These are phyloP conservation scores for Leccinellum luteum DNA, from an alignment of 768 basidiomycete species.

Conservation along the genomic window DNA sequence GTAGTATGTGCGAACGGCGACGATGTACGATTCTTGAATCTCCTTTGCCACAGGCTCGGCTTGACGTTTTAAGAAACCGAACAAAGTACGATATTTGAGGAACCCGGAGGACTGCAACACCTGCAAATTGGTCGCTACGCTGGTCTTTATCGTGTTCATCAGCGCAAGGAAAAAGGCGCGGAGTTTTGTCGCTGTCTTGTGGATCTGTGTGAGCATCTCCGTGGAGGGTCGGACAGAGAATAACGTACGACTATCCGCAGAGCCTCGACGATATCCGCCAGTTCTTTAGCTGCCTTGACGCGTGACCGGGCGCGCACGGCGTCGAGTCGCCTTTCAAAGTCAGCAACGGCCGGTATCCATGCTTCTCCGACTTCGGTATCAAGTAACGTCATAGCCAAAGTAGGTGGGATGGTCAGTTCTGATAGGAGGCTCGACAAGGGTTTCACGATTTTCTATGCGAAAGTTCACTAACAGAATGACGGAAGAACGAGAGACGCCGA, in stretches of 20 bases:
- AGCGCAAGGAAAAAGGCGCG: constrained; percentile 82
- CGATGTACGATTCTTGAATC: constrained; percentile 82
- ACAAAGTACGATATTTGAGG: constrained; percentile 79
- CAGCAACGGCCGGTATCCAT: constrained; percentile 83
- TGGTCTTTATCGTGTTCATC: constrained; percentile 77
- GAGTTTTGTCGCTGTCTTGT: constrained; percentile 84
- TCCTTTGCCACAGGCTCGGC: constrained; percentile 81
- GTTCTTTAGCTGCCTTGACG: constrained; percentile 83
- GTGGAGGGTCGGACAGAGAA: neutral
- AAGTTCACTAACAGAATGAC: constrained; percentile 1
- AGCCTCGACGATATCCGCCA: constrained; percentile 82
- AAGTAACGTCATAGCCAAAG: constrained; percentile 70
- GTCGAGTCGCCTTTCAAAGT: constrained; percentile 75
- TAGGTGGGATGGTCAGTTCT: constrained; percentile 81
- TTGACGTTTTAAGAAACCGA: constrained; percentile 81
- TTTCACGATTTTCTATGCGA: constrained; percentile 76
- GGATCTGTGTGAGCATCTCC: constrained; percentile 1
- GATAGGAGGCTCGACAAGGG: constrained; percentile 78
- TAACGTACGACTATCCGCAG: constrained; percentile 79
- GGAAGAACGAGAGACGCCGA: constrained; percentile 23
- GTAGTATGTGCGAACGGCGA: constrained; percentile 84
- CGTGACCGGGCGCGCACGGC: constrained; percentile 69
- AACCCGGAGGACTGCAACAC: constrained; percentile 87
- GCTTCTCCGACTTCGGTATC: constrained; percentile 82
- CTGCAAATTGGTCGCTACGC: constrained; percentile 89